Conservation (phyloP, 2,329 filamentous ascomycete genomes). For the Ophiostoma sp. region DNA sequence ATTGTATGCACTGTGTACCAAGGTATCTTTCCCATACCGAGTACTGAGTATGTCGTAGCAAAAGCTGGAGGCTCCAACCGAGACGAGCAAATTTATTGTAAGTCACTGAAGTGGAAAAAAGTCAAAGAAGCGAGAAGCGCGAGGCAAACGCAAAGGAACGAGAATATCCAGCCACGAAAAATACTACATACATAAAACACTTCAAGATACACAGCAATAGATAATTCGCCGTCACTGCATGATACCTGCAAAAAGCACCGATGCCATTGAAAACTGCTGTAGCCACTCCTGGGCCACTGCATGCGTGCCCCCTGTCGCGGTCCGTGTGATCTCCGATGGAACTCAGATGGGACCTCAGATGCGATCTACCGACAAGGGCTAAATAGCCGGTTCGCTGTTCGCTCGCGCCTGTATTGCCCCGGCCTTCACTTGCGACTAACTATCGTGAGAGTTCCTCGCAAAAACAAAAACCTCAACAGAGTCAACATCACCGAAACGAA, state of each 20-base stretch:
- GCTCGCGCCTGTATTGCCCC: no score
- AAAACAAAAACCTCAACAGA: not conserved
- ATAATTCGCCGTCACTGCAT: no score
- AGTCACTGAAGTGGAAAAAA: not conserved
- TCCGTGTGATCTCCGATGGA: not conserved
- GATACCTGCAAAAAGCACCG: not conserved
- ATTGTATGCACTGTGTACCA: not conserved
- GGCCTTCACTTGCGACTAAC: no score
- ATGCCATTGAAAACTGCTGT: no score
- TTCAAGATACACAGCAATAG: not conserved
- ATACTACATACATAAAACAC: not conserved
- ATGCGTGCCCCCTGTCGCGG: not conserved
- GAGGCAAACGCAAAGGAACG: not conserved
- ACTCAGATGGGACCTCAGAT: not conserved
- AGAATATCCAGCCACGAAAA: not conserved
- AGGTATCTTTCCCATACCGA: not conserved
- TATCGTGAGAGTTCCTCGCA: not conserved
- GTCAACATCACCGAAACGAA: not conserved
- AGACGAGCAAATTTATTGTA: not conserved
- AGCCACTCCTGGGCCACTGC: not conserved
- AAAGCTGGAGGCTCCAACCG: not conserved
- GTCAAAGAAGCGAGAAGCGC: not conserved
- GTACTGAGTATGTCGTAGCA: not conserved
- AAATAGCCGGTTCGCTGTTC: no score
- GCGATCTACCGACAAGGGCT: not conserved